phyloP scores from a whole-genome alignment of 2,329 filamentous ascomycete species.

The Paecilomyces sp. region DNA sequence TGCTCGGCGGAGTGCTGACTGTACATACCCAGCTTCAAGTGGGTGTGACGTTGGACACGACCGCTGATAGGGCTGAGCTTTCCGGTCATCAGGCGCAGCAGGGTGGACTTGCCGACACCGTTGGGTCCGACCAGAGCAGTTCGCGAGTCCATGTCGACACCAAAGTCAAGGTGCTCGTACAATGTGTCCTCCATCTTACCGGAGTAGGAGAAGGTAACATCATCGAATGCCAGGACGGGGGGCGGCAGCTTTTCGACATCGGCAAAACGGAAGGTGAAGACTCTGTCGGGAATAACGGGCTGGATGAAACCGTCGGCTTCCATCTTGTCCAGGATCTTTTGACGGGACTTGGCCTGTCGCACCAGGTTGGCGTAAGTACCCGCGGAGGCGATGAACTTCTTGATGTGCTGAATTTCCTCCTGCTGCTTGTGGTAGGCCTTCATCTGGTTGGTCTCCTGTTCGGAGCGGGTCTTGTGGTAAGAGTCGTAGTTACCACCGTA shows the following conservation, averaged over 20 bases:
- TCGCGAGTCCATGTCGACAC: slow-evolving; percentile 99
- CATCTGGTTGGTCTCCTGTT: slow-evolving; percentile 97
- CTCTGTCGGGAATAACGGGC: slow-evolving; percentile 72
- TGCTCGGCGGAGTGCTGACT: slow-evolving; percentile 98
- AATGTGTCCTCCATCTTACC: slow-evolving; percentile 83
- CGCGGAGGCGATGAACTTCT: slow-evolving; percentile 99
- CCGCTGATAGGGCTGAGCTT: slow-evolving; percentile 81
- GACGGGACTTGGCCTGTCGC: slow-evolving; percentile 94
- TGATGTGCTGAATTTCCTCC: slow-evolving; percentile 98
- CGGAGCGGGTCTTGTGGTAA: slow-evolving; percentile 85
- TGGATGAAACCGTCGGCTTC: slow-evolving; percentile 98
- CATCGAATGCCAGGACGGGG: slow-evolving; percentile 89
- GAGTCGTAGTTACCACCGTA: slow-evolving; percentile 99
- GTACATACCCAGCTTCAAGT: slow-evolving; percentile 97
- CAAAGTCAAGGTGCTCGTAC: slow-evolving; percentile 93
- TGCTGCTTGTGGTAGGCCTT: slow-evolving; percentile 99
- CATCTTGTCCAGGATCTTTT: slow-evolving; percentile 99
- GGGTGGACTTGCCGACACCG: slow-evolving; percentile 97
- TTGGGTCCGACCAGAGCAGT: slow-evolving; percentile 96
- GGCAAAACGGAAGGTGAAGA: slow-evolving; percentile 97
- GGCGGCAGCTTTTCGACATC: slow-evolving; percentile 99
- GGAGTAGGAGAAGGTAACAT: slow-evolving; percentile 97
- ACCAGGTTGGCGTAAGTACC: slow-evolving; percentile 99
- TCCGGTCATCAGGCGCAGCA: slow-evolving; percentile 93
- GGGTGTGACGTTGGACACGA: slow-evolving; percentile 82